Evolutionary conservation across 2,329 filamentous ascomycete species (phyloP).

Genomic region (Cladophialophora yegresii): DNA sequence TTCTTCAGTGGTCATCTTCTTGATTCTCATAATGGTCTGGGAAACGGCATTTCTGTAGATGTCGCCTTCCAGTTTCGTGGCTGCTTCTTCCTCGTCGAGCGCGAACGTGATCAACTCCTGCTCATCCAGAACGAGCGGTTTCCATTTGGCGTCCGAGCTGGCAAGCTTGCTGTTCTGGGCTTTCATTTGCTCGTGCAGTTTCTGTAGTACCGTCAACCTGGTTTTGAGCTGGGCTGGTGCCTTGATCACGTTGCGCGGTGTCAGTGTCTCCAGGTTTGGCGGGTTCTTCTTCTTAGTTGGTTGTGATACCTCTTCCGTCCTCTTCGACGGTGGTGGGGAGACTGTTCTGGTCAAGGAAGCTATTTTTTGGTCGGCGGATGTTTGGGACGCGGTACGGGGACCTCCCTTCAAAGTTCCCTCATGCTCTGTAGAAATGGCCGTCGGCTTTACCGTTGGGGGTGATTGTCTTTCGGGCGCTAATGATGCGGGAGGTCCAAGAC

Average conservation of each 20-base stretch:
- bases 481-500: not conserved
- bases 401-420: not conserved
- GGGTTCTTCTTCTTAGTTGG: constrained; percentile 38
- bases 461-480: not conserved
- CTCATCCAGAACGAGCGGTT: constrained; percentile 43
- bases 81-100: constrained; percentile 69
- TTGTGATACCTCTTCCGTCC: not conserved
- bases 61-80: constrained; percentile 55
- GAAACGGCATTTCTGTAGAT: constrained; percentile 86
- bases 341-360: constrained; percentile 27
- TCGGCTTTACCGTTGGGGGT: not conserved
- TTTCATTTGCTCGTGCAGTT: constrained; percentile 49
- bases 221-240: constrained; percentile 48
- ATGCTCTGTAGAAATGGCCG: not conserved
- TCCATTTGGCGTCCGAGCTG: constrained; percentile 40
- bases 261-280: constrained; percentile 45
- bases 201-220: constrained; percentile 48
- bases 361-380: constrained; percentile 14
- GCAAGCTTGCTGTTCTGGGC: constrained; percentile 45
- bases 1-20: constrained; percentile 69
- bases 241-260: constrained; percentile 49
- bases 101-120: constrained; percentile 51
- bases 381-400: not conserved
- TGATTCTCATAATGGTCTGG: constrained; percentile 73
- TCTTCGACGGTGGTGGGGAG: constrained; percentile 25